These are phyloP conservation scores for Nicotiana tomentosiformis DNA, from an alignment of 257 asterid genomes.

Conservation along the genomic window DNA sequence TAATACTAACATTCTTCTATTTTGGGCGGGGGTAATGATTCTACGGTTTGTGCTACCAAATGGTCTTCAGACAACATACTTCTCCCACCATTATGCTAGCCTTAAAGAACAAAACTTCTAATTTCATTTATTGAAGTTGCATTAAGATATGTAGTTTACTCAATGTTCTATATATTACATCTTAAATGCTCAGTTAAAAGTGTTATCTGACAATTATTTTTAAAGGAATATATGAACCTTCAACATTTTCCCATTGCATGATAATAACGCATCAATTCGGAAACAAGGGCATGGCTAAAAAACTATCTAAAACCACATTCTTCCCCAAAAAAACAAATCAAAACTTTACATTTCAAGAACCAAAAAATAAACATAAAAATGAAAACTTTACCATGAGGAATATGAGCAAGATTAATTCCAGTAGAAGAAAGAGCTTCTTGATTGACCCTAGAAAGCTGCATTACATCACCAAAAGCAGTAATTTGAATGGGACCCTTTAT, in stretches of 20 bases:
- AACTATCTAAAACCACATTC: background rate
- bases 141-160: background rate
- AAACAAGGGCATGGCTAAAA: background rate
- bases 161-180: background rate
- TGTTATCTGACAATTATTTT: background rate
- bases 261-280: background rate
- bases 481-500: constrained; percentile 81
- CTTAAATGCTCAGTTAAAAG: background rate
- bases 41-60: background rate
- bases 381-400: constrained; percentile 57
- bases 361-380: background rate
- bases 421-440: constrained; percentile 83
- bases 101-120: background rate
- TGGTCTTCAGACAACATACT: background rate
- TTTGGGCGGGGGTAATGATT: background rate
- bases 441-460: constrained; percentile 70
- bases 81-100: background rate
- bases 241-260: background rate
- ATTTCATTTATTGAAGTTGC: background rate
- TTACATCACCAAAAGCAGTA: constrained; percentile 87
- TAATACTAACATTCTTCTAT: background rate
- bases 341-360: background rate
- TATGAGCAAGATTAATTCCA: constrained; percentile 71
- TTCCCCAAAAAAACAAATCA: background rate
- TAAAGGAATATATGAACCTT: background rate